Evolutionary conservation across 257 asterid species (phyloP), one percentile per base, ranked within the genome.

Genomic region (Solanum sitiens): DNA sequence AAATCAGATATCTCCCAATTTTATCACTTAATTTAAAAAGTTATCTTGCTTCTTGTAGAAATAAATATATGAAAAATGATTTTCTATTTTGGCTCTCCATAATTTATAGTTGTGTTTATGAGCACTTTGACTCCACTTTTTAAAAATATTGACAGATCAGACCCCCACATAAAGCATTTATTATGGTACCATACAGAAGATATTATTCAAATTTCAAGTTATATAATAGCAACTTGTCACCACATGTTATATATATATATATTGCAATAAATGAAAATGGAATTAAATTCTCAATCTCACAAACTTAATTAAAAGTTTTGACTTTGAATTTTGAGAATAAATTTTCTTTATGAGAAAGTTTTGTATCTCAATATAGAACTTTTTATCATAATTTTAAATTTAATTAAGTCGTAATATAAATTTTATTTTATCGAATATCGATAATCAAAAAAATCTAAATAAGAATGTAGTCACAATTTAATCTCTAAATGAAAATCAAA

Each of bases 311-410:
- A 30, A 71, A 71, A 71, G 13, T 15, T 71, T 70, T 71, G 11
- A 16, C 7, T 71, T 71, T 16, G 3, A 32, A 16, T 16, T 18
- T 71, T 72, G 1, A 16, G 4, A 2, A 33, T 11, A 71, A 32
- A 33, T 16, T 33, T 1, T 15, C 79, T 8, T 18, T 72, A 20
- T 18, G 21, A 72, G 13, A 21, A 4, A 32, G 7, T 11, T 16
- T 32, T 0, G 1, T 70, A 32, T 0, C 0, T 15, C 7, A 32
- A 3, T 32, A 15, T 71, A 8, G 15, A 30, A 30, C 0, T 1
- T 3, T 71, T 33, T 14, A 2, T 0, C 7, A 71, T 8, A 1
- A 33, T 1, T 16, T 33, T 0, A 72, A 15, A 72, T 18, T 72
- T 72, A 4, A 9, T 33, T 0, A 4, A 72, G 8, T 9, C 0